Base-by-base conservation (phyloP, 2,329 filamentous ascomycete genomes). In the Pseudogymnoascus sp. region DNA sequence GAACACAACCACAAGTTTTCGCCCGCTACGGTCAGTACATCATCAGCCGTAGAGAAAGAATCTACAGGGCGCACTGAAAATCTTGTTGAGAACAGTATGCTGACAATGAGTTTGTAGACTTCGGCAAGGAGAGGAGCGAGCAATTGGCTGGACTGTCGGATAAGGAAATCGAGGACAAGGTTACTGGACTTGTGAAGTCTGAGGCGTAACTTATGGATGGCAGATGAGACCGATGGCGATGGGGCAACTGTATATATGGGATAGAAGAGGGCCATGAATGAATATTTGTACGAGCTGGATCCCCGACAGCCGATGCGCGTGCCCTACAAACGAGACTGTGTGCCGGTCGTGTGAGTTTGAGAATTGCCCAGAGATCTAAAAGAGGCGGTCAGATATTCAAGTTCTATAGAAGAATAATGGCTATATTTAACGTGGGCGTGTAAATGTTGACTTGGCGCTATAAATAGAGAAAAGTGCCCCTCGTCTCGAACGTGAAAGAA, bases 1-100 rank as follows among this genome's bases (percentile, higher is more conserved):
- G 90, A 71, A 90, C 90, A 60, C 79, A 89, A 73, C 93, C 94
- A 66, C 88, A 85, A 75, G 85, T 99, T 65, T 97, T 88, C 76
- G 92, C 93, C 68, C 83, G 94, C 86, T 99, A 95, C 74, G 93
- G 91, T 96, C 14, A 62, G n/a, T 32, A 38, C 57, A 50, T 14
- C 43, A 22, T 16, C 34, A 61, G 50, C 43, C 43, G 18, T 54
- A 20, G 25, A 32, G 25, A 54, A 54, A 18, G 5, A 25, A 54
- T 38, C 43, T 59, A 47, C 25, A 59, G 34, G 37, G 30, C 25
- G 9, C 12, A 59, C 39, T 35, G 14, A 35, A 34, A 18, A 12
- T 35, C 54, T 60, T 32, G 8, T 22, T 30, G 16, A 28, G 32
- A 35, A 41, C 37, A 57, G 37, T 50, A 59, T 71, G 68, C 65